Base-by-base conservation (phyloP, 345 rosid species). In the Ailanthus altissimus region DNA sequence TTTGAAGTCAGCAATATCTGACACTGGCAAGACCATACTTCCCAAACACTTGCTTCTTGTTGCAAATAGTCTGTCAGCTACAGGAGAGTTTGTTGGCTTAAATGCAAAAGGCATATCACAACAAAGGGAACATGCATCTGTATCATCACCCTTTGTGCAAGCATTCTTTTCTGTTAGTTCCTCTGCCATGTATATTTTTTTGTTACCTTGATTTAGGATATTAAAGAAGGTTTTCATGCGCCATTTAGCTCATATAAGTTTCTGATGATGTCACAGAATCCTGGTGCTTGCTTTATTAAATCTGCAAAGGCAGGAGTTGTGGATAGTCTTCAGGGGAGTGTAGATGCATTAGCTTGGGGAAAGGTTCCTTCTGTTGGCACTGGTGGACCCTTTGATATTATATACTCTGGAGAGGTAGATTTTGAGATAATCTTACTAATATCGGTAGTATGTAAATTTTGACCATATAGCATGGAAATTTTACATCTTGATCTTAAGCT, bases 271-370 rank as follows among this genome's bases (percentile, higher is more conserved):
- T 70, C 80, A 78, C 84, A 96, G 99, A 91, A 83, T 76, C 99
- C 99, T 71, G 93, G 99, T 67, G 79, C 84, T 77, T 81, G 86
- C 77, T 91, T 96, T 76, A 83, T 92, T 60, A 93, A 90, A 83
- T 98, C 97, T 75, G 98, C 98, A 5, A 96, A 96, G 85, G 87
- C 84, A 47, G 97, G 86, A 75, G 81, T 79, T 2, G 72, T 18
- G 45, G 98, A 93, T 77, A 78, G 88, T 81, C 93, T 96, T 72
- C 90, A 85, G 73, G 99, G 99, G 54, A 87, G 89, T 69, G 53
- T 96, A 3, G 99, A 93, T 77, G 89, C 97, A 18, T 82, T 96
- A 75, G 89, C 91, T 9, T 96, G 99, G 99, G 99, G 98, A 57
- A 89, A 82, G 85, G 67, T 82, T 82, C 97, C 98, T 75, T 67